These are phyloP conservation scores for Cudoniella acicularis DNA, from an alignment of 495 filamentous ascomycete species.

Conservation along the genomic window DNA sequence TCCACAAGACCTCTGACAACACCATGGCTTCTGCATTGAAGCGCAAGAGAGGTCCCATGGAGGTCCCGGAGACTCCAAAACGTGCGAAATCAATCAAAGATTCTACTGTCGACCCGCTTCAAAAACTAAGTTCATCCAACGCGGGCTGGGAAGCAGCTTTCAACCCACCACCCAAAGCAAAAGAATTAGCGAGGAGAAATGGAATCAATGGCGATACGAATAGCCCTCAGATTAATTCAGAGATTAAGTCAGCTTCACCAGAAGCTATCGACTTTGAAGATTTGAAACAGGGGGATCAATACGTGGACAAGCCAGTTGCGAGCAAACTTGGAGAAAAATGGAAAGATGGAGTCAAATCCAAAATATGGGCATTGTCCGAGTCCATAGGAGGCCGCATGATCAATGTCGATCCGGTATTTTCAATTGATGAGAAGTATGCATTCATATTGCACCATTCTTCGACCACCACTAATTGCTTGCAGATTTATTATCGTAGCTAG, in stretches of 20 bases:
- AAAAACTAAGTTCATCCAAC: not conserved
- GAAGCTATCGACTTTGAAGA: slow-evolving; percentile 20
- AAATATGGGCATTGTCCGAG: slow-evolving; percentile 54
- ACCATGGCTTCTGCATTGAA: slow-evolving; percentile 29
- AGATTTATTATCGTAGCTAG: slow-evolving; percentile 63
- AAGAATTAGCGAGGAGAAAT: slow-evolving; percentile 9
- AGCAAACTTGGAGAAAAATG: slow-evolving; percentile 3
- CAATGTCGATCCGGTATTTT: slow-evolving; percentile 74
- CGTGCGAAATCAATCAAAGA: slow-evolving; percentile 20
- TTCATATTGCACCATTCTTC: not conserved
- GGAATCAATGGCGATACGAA: too few relatives aligned
- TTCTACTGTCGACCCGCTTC: not conserved
- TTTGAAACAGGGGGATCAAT: not conserved
- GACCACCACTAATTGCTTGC: slow-evolving; percentile 24
- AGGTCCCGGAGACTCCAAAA: slow-evolving; percentile 21
- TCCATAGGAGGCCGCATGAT: slow-evolving; percentile 66
- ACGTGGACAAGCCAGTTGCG: not conserved
- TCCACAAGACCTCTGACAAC: slow-evolving; percentile 25
- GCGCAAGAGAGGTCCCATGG: slow-evolving; percentile 28
- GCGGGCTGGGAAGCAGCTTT: slow-evolving; percentile 22
- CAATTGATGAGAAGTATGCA: slow-evolving; percentile 73
- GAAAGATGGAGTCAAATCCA: slow-evolving; percentile 14
- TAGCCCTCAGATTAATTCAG: slow-evolving; percentile 7
- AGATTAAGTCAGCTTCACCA: not conserved
- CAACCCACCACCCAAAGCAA: slow-evolving; percentile 6